These are phyloP conservation scores for Tilletia setariae DNA, from an alignment of 1,284 basidiomycete species.

Conservation along the genomic window DNA sequence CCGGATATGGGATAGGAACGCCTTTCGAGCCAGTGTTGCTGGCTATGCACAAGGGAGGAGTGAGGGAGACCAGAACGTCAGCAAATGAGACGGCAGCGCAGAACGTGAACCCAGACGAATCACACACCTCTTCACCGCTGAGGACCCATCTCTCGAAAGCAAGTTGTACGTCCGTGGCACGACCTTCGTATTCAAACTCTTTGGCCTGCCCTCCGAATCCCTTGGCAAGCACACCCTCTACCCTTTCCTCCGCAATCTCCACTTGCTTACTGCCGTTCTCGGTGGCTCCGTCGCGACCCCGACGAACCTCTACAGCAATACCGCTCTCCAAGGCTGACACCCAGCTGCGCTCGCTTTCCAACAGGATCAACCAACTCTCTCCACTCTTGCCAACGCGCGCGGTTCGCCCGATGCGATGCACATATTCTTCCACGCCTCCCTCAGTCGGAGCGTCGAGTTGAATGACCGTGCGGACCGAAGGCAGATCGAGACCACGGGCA, in stretches of 20 bases:
- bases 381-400: conserved; percentile 84
- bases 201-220: conserved; percentile 76
- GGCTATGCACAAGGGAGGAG: conserved; percentile 61
- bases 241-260: conserved; percentile 19
- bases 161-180: conserved; percentile 93
- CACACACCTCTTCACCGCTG: conserved; percentile 66
- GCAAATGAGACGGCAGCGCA: not conserved
- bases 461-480: conserved; percentile 86
- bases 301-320: conserved; percentile 60
- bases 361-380: conserved; percentile 88
- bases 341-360: conserved; percentile 83
- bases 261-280: not conserved
- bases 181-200: conserved; percentile 72
- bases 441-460: conserved; percentile 98
- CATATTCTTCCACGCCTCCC: conserved; percentile 91
- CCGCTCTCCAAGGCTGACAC: conserved; percentile 77
- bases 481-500: conserved; percentile 93
- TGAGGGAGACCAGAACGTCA: not conserved
- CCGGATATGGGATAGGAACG: conserved; percentile 86
- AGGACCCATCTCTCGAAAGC: conserved; percentile 94
- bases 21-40: conserved; percentile 72
- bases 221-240: conserved; percentile 50
- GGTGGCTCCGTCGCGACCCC: conserved; percentile 18
- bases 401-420: conserved; percentile 93
- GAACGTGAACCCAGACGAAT: not conserved